Base-by-base conservation (phyloP, 1,284 basidiomycete genomes). In the Anthracocystis panici-leucophaei region DNA sequence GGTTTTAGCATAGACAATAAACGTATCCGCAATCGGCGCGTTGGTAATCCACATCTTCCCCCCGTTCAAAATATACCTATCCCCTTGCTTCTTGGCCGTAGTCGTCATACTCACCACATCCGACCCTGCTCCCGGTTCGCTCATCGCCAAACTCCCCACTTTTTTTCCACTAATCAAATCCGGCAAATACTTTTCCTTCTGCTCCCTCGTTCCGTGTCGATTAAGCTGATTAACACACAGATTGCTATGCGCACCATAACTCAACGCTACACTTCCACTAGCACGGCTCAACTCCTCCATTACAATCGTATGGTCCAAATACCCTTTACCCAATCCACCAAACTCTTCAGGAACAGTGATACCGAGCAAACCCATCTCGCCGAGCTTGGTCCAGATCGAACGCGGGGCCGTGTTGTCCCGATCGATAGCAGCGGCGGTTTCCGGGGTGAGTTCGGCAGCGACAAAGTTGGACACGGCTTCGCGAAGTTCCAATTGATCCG, bases 21-120 rank as follows among this genome's bases (percentile, higher is more conserved):
- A 89, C 0, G 94, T 97, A 12, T 91, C 92, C 2, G 95, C 93
- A 27, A 91, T 88, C 1, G 95, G 93, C 5, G 94, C 94, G 84
- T 98, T 98, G 31, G 95, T 97, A 84, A 97, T 97, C 94, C 94
- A 97, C 87, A 94, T 94, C 86, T 97, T 97, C 80, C 91, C 93
- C 1, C 95, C 95, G 80, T 93, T 96, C 75, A 97, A 85, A 64
- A 89, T 87, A 88, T 90, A 97, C 45, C 91, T 90, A 42, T 90
- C 92, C 20, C 90, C 87, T 38, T 92, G 88, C 86, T 91, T 92
- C 68, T 91, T 90, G 18, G 94, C 94, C 58, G 89, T 71, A 53
- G 94, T 88, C 79, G 88, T 89, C 95, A 97, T 97, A 80, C 91
- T 92, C 23, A 97, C 91, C 23, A 97, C 94, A 85, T 97, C 95